Evolutionary conservation across 2,329 filamentous ascomycete genomes (phyloP), one percentile per base, ranked within the genome.

Genomic region (Annulohypoxylon truncatum): DNA sequence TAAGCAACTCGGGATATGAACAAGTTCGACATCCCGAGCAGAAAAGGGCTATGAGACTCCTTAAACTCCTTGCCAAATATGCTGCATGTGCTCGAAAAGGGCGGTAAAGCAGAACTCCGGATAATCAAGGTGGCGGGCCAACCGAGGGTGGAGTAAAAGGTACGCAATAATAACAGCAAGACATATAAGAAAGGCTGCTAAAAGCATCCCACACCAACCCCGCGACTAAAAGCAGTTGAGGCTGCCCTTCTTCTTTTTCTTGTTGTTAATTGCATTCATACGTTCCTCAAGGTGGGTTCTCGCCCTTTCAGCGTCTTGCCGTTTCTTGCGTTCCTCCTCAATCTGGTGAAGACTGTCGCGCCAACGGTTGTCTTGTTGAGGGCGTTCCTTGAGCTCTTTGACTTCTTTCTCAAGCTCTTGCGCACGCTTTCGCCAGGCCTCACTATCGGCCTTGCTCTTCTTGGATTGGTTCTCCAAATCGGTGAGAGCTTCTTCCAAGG

Each of bases 191-290:
- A 73, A 55, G 26, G 44, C 48, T 38, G 53, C 66, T 33, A 47
- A 63, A 42, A 50, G 31, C 40, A 55, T 44, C 15, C 51, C 15
- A 40, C 66, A 35, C 66, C 61, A 72, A 74, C 72, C 44, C 69
- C 71, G 65, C 61, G 71, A 77, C 80, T 93, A 97, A 85, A 99
- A 99, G 87, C 96, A 99, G 84, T 97, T 98, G 80, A 99, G 86
- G 72, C 92, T 94, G 75, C 91, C 89, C 87, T 97, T 97, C 85
- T 94, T 94, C 88, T 96, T 94, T 87, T 95, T 97, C 85, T 96
- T 96, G 83, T 92, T 89, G 81, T 90, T 94, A 78, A 96, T 91
- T 63, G 92, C 90, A 75, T 95, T 94, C 90, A 99, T 99, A 61
- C 95, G 89, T 82, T 97, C 93, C 81, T 99, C 95, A 24, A 99